These are phyloP conservation scores for Rhynchosporium secalis DNA, from an alignment of 2,329 filamentous ascomycete species.

Conservation along the genomic window DNA sequence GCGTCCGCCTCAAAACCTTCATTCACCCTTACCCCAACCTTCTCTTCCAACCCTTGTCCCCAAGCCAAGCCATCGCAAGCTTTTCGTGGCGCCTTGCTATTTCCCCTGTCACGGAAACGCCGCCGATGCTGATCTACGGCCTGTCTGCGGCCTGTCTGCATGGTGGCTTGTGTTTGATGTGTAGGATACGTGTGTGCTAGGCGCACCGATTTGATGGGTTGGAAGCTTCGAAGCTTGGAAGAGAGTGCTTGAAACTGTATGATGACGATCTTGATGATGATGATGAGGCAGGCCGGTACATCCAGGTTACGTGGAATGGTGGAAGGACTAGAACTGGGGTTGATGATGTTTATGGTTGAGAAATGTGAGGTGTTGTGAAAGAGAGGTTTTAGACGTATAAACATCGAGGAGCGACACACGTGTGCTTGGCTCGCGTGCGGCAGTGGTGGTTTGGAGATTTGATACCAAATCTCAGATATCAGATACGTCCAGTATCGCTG, in stretches of 20 bases:
- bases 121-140: background rate
- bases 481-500: no score
- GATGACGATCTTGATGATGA: background rate
- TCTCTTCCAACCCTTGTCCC: background rate
- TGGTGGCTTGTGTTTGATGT: no score
- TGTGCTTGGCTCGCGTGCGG: background rate
- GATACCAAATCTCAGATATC: no score
- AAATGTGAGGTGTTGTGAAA: background rate
- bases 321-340: background rate
- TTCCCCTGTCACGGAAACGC: constrained; percentile 3
- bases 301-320: background rate
- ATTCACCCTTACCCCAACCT: background rate
- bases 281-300: background rate
- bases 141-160: no score
- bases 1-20: background rate
- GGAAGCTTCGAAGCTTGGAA: background rate
- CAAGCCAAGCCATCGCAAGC: background rate
- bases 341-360: background rate
- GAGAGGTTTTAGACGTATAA: constrained; percentile 3
- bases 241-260: background rate
- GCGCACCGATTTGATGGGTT: background rate
- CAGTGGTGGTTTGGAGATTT: no score
- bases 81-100: constrained; percentile 9
- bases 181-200: no score
- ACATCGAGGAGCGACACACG: constrained; percentile 1